Base-by-base conservation (phyloP, 2,329 filamentous ascomycete genomes). In the Basipetospora chlamydospora region DNA sequence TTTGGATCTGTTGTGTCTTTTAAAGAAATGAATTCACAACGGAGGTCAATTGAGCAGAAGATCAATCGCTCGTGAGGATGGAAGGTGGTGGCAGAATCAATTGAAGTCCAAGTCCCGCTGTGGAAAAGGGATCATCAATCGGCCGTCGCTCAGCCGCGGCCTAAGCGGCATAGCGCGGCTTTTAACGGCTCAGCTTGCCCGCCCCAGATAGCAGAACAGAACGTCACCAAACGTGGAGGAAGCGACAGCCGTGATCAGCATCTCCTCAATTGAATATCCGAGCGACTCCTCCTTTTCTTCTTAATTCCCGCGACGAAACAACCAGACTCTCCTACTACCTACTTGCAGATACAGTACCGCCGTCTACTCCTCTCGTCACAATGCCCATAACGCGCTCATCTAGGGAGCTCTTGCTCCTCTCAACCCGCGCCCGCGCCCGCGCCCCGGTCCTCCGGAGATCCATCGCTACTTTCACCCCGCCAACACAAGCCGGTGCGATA, bases 401-500 rank as follows among this genome's bases (percentile, higher is more conserved):
- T 26, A 58, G 61, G 43, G 60, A 64, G 46, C 57, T 63, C 23
- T 41, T 63, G 26, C 51, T 53, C 37, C 52, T 69, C 40, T 56
- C 60, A 52, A 46, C 48, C 28, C 51, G 50, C 41, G 43, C 48
- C 38, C 44, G 46, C 41, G 48, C 44, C 33, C 48, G 41, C 48
- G 45, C 38, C 43, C 47, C 44, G 40, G 50, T 39, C 43, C 41
- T 44, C 48, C 56, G 59, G 40, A 49, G 58, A 40, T 49, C 61
- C 38, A 66, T 81, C 46, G 80, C 87, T 41, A 85, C 73, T 29
- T 87, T 93, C 56, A 83, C 80, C 7, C 73, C 85, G 42, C 73
- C 78, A 2, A 76, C 86, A 56, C 85, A 94, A 61, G 83, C 85
- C 25, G 73, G 73, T 43, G 80, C 85, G 38, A 78, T 95, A 43